Base-by-base conservation (phyloP, 129 eudicot genomes). In the Artemisia tridentata region DNA sequence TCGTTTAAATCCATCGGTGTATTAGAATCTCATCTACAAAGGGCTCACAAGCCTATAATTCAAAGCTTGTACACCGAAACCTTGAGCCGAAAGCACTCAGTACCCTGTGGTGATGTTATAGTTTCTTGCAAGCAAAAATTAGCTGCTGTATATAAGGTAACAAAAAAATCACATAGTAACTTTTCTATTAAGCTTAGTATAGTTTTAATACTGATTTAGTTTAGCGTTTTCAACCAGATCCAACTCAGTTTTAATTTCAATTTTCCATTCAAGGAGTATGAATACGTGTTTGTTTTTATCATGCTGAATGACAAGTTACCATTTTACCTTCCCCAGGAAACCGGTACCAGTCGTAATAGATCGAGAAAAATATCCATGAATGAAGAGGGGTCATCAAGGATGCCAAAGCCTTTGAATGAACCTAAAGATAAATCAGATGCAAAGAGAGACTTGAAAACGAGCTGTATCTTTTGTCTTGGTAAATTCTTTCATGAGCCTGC, bases 381-480 rank as follows among this genome's bases (percentile, higher is more conserved):
- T 31, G 78, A 6, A 31, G 54, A 73, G 64, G 63, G 63, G 53
- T 38, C 78, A 53, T 65, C 56, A 51, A 68, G 62, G 25, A 9
- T 51, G 16, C 59, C 55, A 9, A 14, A 16, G 34, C 23, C 74
- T 17, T 52, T 63, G 38, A 76, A 58, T 31, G 74, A 49, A 34
- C 45, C 13, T 7, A n/a, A 68, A 59, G 58, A 59, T 45, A 59
- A 5, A 16, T 59, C 69, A n/a, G 58, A 70, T 20, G 70, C 49
- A 23, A 70, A 27, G 1, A 18, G 5, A 41, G 45, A 62, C 59
- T 69, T 77, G 57, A 77, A 69, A 34, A 43, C 71, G 10, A 77
- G 81, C 52, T 77, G 76, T 25, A 52, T 63, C n/a, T 62, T 47
- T 65, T 77, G 81, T 63, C 76, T 38, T 62, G 38, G 13, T 62